Evolutionary conservation across 2,329 filamentous ascomycete genomes (phyloP), one percentile per base, ranked within the genome.

Genomic region (Ceratocystis cacaofunesta): DNA sequence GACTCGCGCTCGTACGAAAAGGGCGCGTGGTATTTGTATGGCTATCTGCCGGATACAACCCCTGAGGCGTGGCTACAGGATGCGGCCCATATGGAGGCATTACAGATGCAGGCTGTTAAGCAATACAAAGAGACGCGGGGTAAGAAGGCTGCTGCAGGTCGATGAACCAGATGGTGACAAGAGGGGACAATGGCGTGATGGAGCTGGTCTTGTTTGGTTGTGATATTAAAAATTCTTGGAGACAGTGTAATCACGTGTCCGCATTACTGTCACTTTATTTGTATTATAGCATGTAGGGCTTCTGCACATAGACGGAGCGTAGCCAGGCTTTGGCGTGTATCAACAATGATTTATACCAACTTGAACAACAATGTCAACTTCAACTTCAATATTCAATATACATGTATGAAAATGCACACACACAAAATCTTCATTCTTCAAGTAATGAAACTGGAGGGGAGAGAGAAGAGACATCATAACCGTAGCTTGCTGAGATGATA

Each of bases 1-100:
- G 75, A 79, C 71, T 75, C 74, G 60, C 73, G 71, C 64, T 82
- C 80, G 22, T 81, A 76, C 69, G 72, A 76, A 71, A 72, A 78
- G 65, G 75, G 73, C 32, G 76, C 78, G 1, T 90, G 87, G 87
- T 78, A 77, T 71, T 73, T 89, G 62, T 87, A 85, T 81, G 86
- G 87, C 15, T 86, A 83, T 22, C 75, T 82, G 36, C 73, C 79
- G 52, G 79, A 82, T 70, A 83, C 80, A 12, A 80, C 78, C 0
- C 71, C 80, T 1, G 75, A 82, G 68, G 69, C 66, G 4, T 78
- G 75, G 68, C 44, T 70, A 30, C 22, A 8, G 2, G 57, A 65
- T 61, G 62, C 55, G 12, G 52, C 28, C 30, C 66, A 61, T 44
- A 41, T 67, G n/a, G 60, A 67, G 57, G 60, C 63, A 2, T 30